Base-by-base conservation (phyloP, 495 filamentous ascomycete species). In the Hyphodiscus hymeniophilus region DNA sequence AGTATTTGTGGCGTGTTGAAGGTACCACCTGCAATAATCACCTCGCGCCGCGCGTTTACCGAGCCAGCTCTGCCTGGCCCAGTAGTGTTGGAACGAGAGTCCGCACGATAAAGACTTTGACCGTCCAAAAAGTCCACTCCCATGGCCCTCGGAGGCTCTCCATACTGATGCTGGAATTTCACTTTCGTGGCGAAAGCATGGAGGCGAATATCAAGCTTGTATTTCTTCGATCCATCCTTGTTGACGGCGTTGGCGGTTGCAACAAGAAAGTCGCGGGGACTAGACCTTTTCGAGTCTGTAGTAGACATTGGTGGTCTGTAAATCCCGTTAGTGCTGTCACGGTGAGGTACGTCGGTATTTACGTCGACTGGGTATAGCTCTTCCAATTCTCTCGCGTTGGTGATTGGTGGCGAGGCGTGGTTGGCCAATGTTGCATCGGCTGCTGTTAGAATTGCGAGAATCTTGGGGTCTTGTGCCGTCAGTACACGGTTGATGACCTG, bases 81-180 rank as follows among this genome's bases (percentile, higher is more conserved):
- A 12, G 61, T 45, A 2, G 47, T 23, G 21, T n/a, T 45, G 7
- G 61, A 45, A 45, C 56, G 58, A 6, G 77, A 77, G 38, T 74
- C 74, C 3, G 82, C 80, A 26, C 70, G 63, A 64, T 84, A 85
- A 5, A 85, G 66, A 43, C 68, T 60, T 21, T 73, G 51, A 20
- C 81, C 81, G 38, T 73, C 67, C 2, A 85, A 69, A 57, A 76
- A 85, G 34, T 80, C 72, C 28, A 87, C 71, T 28, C 81, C 82
- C 0, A 66, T 76, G 10, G 82, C 82, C 10, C 62, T 65, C 0
- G 79, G 78, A 11, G 7, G 41, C 3, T 55, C 61, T 7, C 62
- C 52, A 5, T 28, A 10, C 10, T 10, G 26, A 12, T 40, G 54
- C 12, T 65, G 63, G 47, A 85, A 84, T 17, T 56, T 51, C 32